Evolutionary conservation across 306 rosid species (phyloP), one percentile per base, ranked within the genome.

Genomic region (Dryas octopetala): DNA sequence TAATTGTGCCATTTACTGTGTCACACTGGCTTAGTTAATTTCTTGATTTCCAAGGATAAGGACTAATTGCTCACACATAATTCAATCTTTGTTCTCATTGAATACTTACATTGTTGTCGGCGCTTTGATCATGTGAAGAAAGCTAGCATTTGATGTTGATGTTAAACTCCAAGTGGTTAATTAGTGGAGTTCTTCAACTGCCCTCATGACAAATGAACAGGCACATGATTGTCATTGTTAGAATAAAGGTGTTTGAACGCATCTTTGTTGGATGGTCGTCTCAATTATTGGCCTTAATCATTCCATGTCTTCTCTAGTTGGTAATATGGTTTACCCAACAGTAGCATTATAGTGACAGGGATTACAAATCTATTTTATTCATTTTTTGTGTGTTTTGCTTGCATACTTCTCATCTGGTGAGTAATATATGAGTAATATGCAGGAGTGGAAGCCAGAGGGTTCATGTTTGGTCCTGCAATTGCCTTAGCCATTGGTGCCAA

Each of bases 361-460:
- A 53, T 74, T 68, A 15, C 61, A 72, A 53, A 67, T 62, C 28
- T 59, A 54, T 44, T 15, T n/a, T 6, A 44, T 26, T 58, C 38
- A 11, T 55, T 70, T 47, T 9, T 48, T 48, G 26, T 58, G 38
- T 47, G 32, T 54, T 80, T 74, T 53, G 41, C 87, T 80, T 62
- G 15, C 45, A 57, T 81, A 44, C 51, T 62, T 76, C 70, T 73
- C n/a, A 70, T 66, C 59, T 50, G 63, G 74, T 58, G 63, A 55
- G 44, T 74, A 53, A 62, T 74, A 50, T 77, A 71, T 58, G 63
- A 55, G 44, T 74, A 53, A 62, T 71, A 50, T 77, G 81, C 66
- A 95, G 98, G 99, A 26, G 89, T 95, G 71, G 99, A 95, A 81
- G 97, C 99, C 10, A 90, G 99, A 68, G 99, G 99, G 16, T 95